phyloP scores from a whole-genome alignment of 2,329 filamentous ascomycete species.

The Alternaria panax region DNA sequence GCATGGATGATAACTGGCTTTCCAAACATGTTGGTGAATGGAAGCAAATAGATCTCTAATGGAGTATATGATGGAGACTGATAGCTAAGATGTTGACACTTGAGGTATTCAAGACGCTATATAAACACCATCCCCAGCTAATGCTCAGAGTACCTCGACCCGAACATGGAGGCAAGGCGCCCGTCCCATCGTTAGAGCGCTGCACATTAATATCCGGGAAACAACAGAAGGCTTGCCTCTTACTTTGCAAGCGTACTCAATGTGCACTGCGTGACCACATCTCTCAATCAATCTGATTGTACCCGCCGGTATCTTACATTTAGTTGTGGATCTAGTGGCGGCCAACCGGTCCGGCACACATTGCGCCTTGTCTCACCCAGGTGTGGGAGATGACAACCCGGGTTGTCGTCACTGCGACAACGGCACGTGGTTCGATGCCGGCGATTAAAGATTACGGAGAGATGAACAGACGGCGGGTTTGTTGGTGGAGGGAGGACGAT shows the following conservation, averaged over 20 bases:
- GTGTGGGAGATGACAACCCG: slow-evolving; percentile 8
- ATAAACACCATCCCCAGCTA: slow-evolving; percentile 21
- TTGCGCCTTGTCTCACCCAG: slow-evolving; percentile 10
- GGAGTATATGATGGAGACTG: neutral
- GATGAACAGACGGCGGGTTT: neutral
- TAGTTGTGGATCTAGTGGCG: slow-evolving; percentile 36
- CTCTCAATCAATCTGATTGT: slow-evolving; percentile 47
- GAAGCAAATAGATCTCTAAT: neutral
- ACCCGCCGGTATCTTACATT: slow-evolving; percentile 38
- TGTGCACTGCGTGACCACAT: slow-evolving; percentile 31
- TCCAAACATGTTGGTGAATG: slow-evolving; percentile 38
- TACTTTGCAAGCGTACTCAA: slow-evolving; percentile 11
- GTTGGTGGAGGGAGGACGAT: slow-evolving; percentile 4
- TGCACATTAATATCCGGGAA: slow-evolving; percentile 33
- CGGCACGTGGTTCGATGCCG: slow-evolving; percentile 9
- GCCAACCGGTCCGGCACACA: slow-evolving; percentile 44
- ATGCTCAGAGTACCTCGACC: slow-evolving; percentile 1
- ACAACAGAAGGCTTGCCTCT: slow-evolving; percentile 25
- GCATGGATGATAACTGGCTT: slow-evolving; percentile 38
- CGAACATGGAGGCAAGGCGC: slow-evolving; percentile 20
- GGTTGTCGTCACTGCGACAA: slow-evolving; percentile 4
- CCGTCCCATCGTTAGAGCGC: slow-evolving; percentile 15
- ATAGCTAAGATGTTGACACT: neutral
- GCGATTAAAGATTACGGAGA: neutral
- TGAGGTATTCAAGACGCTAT: slow-evolving; percentile 18